These are phyloP conservation scores for Clarireedia monteithiana DNA, from an alignment of 2,329 filamentous ascomycete species.

Conservation along the genomic window DNA sequence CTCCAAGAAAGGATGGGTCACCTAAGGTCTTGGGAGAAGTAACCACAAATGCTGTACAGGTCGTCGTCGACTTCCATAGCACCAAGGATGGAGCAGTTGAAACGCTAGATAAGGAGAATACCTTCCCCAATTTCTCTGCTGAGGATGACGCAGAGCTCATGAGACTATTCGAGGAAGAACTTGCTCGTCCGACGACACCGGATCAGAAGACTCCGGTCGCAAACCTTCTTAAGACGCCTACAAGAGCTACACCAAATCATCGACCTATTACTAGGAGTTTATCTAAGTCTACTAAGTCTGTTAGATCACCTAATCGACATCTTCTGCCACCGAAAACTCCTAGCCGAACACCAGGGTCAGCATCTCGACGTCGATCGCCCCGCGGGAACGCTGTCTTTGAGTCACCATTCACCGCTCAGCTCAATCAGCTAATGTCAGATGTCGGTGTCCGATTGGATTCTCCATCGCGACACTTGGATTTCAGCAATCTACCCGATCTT, in stretches of 20 bases:
- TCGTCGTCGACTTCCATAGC: constrained; percentile 31
- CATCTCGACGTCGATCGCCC: constrained; percentile 22
- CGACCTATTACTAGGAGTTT: constrained; percentile 28
- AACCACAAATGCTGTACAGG: constrained; percentile 44
- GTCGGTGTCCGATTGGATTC: constrained; percentile 22
- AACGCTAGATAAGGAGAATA: constrained; percentile 26
- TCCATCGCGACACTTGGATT: constrained; percentile 27
- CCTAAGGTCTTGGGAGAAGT: constrained; percentile 54
- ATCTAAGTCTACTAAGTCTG: constrained; percentile 23
- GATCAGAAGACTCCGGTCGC: constrained; percentile 13
- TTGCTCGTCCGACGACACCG: constrained; percentile 27
- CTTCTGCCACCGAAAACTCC: constrained; percentile 22
- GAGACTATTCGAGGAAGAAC: constrained; percentile 27
- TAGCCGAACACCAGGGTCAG: constrained; percentile 19
- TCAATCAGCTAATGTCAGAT: constrained; percentile 28
- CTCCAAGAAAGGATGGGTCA: constrained; percentile 58
- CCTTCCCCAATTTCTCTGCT: constrained; percentile 15
- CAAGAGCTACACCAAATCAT: constrained; percentile 27
- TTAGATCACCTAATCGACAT: constrained; percentile 23
- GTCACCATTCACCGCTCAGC: constrained; percentile 29
- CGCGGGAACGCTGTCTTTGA: constrained; percentile 24
- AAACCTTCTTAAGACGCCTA: constrained; percentile 30
- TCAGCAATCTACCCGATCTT: constrained; percentile 29
- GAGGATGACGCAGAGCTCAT: constrained; percentile 26
- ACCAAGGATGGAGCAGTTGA: constrained; percentile 20